Conservation (phyloP, 2,329 filamentous ascomycete genomes). For the Nothopassalora personata region DNA sequence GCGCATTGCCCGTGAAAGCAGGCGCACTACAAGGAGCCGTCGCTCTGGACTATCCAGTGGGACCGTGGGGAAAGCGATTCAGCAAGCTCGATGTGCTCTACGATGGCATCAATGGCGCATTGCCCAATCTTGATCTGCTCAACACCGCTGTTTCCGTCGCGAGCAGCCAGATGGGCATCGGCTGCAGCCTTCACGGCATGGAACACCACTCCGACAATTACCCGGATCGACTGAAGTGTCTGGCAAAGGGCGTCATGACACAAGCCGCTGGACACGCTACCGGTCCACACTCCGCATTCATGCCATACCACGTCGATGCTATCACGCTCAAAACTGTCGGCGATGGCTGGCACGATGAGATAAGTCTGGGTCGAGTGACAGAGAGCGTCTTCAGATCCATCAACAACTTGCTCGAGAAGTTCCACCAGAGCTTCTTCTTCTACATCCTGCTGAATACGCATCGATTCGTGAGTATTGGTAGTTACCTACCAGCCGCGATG, state of each 20-base stretch:
- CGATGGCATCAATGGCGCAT: conserved; percentile 89
- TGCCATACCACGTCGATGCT: conserved; percentile 95
- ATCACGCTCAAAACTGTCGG: conserved; percentile 88
- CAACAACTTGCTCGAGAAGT: conserved; percentile 92
- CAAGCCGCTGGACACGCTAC: conserved; percentile 85
- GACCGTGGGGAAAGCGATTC: conserved; percentile 68
- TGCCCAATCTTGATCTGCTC: conserved; percentile 92
- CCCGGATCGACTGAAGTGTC: conserved; percentile 73
- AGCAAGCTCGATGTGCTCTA: conserved; percentile 87
- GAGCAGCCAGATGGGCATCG: conserved; percentile 85
- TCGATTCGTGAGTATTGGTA: conserved; percentile 95
- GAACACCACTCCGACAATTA: conserved; percentile 73
- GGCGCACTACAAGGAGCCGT: conserved; percentile 88
- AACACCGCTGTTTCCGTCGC: conserved; percentile 89
- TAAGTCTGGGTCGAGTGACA: conserved; percentile 83
- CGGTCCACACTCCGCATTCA: conserved; percentile 90
- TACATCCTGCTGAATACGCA: conserved; percentile 89
- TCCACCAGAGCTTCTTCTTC: conserved; percentile 99
- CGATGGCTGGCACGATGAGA: conserved; percentile 94
- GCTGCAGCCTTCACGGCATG: conserved; percentile 78
- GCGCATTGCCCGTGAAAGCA: conserved; percentile 79
- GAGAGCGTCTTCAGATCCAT: conserved; percentile 89
- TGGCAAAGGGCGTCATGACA: conserved; percentile 86
- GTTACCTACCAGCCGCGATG: conserved; percentile 97
- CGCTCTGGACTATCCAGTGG: conserved; percentile 79